phyloP scores from a whole-genome alignment of 768 basidiomycete genomes.

The Auriscalpium vulgare region DNA sequence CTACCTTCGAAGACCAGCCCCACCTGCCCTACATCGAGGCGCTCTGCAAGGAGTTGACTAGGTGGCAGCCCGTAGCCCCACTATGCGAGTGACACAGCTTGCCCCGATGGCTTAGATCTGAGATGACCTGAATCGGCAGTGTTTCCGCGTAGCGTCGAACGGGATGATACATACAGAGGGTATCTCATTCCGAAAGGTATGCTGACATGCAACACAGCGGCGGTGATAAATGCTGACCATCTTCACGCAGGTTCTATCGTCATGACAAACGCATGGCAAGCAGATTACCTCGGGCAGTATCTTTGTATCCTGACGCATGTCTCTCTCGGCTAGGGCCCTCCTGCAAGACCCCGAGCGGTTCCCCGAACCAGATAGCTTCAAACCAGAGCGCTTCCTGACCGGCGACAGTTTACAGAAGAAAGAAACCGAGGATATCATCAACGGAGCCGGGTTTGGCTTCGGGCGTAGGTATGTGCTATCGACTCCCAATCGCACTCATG shows the following conservation, averaged over 20 bases:
- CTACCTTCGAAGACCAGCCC: constrained; percentile 1
- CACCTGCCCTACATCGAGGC: constrained; percentile 7
- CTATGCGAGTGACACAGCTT: neutral
- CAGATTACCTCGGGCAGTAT: no score
- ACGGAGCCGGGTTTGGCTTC: no score
- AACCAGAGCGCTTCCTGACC: neutral
- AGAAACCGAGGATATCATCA: no score
- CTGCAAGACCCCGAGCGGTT: constrained; percentile 1
- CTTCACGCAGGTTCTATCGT: neutral
- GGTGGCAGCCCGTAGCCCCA: constrained; percentile 2
- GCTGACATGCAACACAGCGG: neutral
- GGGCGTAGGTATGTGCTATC: no score
- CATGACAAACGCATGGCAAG: neutral
- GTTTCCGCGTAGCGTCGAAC: neutral
- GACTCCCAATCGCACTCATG: no score
- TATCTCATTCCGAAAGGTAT: constrained; percentile 9
- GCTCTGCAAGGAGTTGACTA: constrained; percentile 1
- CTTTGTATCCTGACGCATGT: no score
- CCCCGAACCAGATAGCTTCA: constrained; percentile 4
- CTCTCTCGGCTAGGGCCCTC: neutral
- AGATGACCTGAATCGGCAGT: no score
- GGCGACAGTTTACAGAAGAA: no score
- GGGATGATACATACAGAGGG: constrained; percentile 5
- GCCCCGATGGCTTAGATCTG: no score
- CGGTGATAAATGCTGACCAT: neutral